A percentile compares a stretch with the other conserved stretches of the same genome.
phyloP scores from a whole-genome alignment of 2,329 filamentous ascomycete genomes.

The Chaetomiaceae sp. region DNA sequence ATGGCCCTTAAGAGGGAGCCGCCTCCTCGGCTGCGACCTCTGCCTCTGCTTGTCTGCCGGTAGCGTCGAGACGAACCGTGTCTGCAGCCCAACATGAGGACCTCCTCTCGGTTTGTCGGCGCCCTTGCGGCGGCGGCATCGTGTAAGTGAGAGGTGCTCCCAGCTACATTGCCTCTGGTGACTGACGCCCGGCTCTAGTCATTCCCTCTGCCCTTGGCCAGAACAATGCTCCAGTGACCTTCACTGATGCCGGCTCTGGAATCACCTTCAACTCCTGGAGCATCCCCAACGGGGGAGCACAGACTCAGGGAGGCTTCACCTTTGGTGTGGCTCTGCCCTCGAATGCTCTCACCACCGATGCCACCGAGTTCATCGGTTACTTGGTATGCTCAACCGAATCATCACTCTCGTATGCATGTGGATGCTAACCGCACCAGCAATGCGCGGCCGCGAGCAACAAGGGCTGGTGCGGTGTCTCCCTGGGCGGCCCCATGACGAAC shows the following conservation, averaged over 20 bases:
- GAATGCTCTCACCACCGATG: slow-evolving; percentile 39
- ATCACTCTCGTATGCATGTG: background rate
- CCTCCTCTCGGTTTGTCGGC: slow-evolving; percentile 23
- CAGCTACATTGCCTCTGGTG: background rate
- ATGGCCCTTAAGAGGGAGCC: slow-evolving; percentile 15
- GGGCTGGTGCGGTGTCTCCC: slow-evolving; percentile 51
- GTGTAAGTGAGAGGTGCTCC: slow-evolving; percentile 21
- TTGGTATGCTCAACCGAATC: slow-evolving; percentile 36
- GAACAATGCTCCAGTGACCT: slow-evolving; percentile 30
- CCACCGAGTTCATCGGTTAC: slow-evolving; percentile 51
- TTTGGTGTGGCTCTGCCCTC: slow-evolving; percentile 48
- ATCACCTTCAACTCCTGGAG: slow-evolving; percentile 50
- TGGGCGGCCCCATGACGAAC: slow-evolving; percentile 50
- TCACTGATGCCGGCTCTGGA: slow-evolving; percentile 44
- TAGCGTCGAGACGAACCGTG: slow-evolving; percentile 16
- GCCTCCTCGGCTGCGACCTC: background rate
- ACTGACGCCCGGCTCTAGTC: slow-evolving; percentile 16
- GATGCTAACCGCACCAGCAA: slow-evolving; percentile 33
- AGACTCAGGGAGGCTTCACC: slow-evolving; percentile 42
- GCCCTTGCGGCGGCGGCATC: slow-evolving; percentile 25
- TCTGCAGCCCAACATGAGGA: slow-evolving; percentile 24
- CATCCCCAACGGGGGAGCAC: slow-evolving; percentile 29
- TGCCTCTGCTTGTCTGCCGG: slow-evolving; percentile 13
- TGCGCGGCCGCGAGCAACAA: slow-evolving; percentile 37
- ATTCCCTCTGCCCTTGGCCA: slow-evolving; percentile 27